Percentiles rank a stretch among this genome's conserved stretches.
phyloP scores from a whole-genome alignment of 1,139 yeast species.

The Scheffersomyces segobiensis region DNA sequence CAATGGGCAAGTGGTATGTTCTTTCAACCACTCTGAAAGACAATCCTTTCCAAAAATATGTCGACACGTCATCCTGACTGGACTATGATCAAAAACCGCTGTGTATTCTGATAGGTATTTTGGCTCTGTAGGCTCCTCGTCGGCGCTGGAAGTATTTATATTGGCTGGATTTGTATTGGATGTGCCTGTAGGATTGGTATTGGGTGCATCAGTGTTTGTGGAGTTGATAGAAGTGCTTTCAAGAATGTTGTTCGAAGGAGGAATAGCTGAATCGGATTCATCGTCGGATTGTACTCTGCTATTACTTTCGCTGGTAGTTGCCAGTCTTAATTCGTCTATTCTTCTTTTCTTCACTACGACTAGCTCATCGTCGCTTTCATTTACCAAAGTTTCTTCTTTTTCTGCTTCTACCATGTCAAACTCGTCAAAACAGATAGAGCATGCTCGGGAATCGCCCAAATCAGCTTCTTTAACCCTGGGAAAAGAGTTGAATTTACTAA shows the following conservation, averaged over 20 bases:
- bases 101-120: slow-evolving; percentile 26
- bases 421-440: slow-evolving; percentile 71
- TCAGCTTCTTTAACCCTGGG: slow-evolving; percentile 34
- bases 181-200: not conserved
- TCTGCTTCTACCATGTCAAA: slow-evolving; percentile 28
- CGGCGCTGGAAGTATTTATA: not conserved
- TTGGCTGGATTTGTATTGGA: not conserved
- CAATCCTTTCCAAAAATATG: slow-evolving; percentile 79
- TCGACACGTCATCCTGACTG: slow-evolving; percentile 77
- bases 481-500: slow-evolving; percentile 51
- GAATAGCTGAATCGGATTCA: slow-evolving; percentile 1
- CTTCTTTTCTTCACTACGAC: slow-evolving; percentile 17
- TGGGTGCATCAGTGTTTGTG: not conserved
- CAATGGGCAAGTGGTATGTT: slow-evolving; percentile 74
- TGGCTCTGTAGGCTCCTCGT: slow-evolving; percentile 4
- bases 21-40: slow-evolving; percentile 70
- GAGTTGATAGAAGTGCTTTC: not conserved
- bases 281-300: slow-evolving; percentile 3
- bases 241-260: not conserved
- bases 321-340: slow-evolving; percentile 2
- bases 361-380: slow-evolving; percentile 15
- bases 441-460: slow-evolving; percentile 34
- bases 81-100: slow-evolving; percentile 53
- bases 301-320: slow-evolving; percentile 6
- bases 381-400: slow-evolving; percentile 5